Base-by-base conservation (phyloP, 306 rosid species). In the Cajanus cajan region DNA sequence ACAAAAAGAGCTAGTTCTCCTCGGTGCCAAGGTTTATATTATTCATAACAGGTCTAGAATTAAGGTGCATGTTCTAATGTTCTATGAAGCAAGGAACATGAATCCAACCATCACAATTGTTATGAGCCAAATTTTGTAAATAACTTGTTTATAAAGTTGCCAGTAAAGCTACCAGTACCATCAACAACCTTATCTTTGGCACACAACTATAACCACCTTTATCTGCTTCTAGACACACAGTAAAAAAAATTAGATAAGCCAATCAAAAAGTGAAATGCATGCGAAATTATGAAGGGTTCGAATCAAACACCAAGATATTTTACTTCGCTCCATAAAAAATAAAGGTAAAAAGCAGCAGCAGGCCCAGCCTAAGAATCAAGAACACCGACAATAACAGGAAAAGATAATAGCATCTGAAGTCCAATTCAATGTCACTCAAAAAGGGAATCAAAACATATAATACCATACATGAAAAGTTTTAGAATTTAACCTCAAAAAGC, bases 191-290 rank as follows among this genome's bases (percentile, higher is more conserved):
- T 62, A 31, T 68, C 34, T 57, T 73, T 22, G n/a, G n/a, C 31
- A n/a, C 8, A 24, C 7, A 55, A 73, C 34, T 47, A 61, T 41
- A 61, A 79, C 36, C 58, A 79, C 34, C 18, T 68, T 54, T 68
- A 67, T 10, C 24, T 11, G 59, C 15, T 62, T 80, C 73, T 62
- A 50, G 50, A 50, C 62, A 58, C 57, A 68, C 57, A 52, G 57
- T 34, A 25, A 69, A 69, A 57, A n/a, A 19, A 69, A 78, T 34
- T 14, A 58, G 71, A 79, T 58, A 41, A 71, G 51, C 54, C 6
- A 22, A n/a, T n/a, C n/a, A n/a, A n/a, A n/a, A n/a, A n/a, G n/a
- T n/a, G n/a, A n/a, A n/a, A n/a, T n/a, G n/a, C n/a, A n/a, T n/a
- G n/a, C 45, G 39, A 48, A 43, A 61, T 33, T 22, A 57, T 40